phyloP scores from a whole-genome alignment of 495 filamentous ascomycete genomes.

The Tuber magnatum region DNA sequence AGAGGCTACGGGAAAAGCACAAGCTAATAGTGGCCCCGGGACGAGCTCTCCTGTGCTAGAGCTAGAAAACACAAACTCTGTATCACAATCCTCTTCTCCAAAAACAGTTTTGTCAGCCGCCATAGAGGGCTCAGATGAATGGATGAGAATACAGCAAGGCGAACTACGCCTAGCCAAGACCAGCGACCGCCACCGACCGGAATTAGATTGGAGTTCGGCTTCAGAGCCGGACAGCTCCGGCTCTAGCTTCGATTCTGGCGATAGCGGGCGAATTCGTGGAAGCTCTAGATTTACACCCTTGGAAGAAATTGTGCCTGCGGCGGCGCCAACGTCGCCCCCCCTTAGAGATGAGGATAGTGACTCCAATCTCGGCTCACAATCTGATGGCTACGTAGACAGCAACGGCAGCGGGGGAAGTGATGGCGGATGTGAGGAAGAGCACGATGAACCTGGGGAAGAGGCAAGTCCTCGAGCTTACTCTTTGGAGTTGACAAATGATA shows the following conservation, averaged over 20 bases:
- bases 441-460: not conserved
- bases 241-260: not conserved
- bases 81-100: not conserved
- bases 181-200: not conserved
- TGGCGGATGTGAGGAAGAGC: conserved; percentile 4
- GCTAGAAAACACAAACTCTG: not conserved
- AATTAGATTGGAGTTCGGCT: not conserved
- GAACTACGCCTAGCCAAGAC: not conserved
- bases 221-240: not conserved
- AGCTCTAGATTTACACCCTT: not conserved
- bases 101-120: not conserved
- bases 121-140: not conserved
- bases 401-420: not conserved
- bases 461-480: not conserved
- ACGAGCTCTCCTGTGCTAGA: not conserved
- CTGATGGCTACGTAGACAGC: not conserved
- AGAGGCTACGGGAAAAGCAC: not conserved
- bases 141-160: not conserved
- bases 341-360: not conserved
- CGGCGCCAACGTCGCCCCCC: not conserved
- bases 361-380: not conserved
- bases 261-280: not conserved
- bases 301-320: not conserved
- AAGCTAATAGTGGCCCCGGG: not conserved
- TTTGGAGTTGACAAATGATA: not conserved